Evolutionary conservation across 345 rosid species (phyloP), one percentile per base, ranked within the genome.

Genomic region (Brassica cretica): DNA sequence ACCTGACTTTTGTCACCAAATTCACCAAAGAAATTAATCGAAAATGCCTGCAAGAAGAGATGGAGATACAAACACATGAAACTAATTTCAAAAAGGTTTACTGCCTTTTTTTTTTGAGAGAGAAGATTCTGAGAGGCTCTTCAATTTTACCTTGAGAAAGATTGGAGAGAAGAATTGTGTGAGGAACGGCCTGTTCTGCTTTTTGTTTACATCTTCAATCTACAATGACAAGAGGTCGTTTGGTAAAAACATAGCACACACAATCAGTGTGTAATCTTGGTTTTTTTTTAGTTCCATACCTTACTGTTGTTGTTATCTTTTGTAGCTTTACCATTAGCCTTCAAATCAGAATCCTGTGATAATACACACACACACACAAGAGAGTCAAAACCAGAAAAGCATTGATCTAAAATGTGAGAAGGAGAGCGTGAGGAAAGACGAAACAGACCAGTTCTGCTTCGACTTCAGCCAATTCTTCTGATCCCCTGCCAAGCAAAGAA

Each of bases 11-110:
- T 95, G 86, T 95, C 99, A 66, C 99, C 99, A 92, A 91, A 91
- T 88, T 95, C 99, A 21, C 99, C 99, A 79, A 95, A 93, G 85
- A 95, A 95, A 1, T 91, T 93, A 39, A 95, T 91, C 21, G 98
- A 95, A 86, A 95, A 95, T 16, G 99, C 99, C 99, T 95, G 91
- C 80, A 78, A 64, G 18, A 39, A 80, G n/a, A 70, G 12, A 70
- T 2, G 41, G 44, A 63, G 9, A 46, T 12, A 46, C 53, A 49
- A 72, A 35, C 41, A 55, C 29, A 64, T 79, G 58, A 77, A 83
- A 72, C 63, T 64, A 46, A 58, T 39, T 49, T 9, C 66, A 35
- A 30, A 41, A 41, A 41, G 14, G 49, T 41, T 41, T 9, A 41
- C 14, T 41, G 49, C 49, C 9, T 41, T 41, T 41, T 39, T 39